Base-by-base conservation (phyloP, 2,329 filamentous ascomycete species). In the Aspergillus thermomutatus region DNA sequence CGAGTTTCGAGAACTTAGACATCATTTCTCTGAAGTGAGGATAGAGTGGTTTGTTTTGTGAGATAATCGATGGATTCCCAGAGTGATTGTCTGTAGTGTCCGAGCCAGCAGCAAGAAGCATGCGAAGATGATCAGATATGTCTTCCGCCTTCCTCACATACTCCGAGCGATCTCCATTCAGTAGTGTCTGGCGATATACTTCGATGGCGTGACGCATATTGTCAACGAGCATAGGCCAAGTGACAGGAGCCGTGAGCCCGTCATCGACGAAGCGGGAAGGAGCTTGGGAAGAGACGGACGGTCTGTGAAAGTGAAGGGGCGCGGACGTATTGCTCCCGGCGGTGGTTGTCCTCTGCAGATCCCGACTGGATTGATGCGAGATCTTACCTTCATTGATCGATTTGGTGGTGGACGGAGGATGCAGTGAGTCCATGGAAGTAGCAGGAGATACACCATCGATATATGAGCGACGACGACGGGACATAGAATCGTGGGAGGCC, bases 1-100 rank as follows among this genome's bases (percentile, higher is more conserved):
- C 94, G 9, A 99, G 82, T 74, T 99, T 99, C n/a, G 94, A 97
- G 73, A 99, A 99, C 67, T 96, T 92, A 47, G 94, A 97, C 94
- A 99, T 99, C 87, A 97, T 97, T 71, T 97, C 94, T 53, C 94
- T 84, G 76, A 99, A 99, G 75, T 97, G 92, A 25, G 94, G 94
- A 70, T 97, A 97, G 17, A 99, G 80, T 0, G 92, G 90, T 74
- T 97, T 97, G 80, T 99, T 99, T 4, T 91, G 95, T 6, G 92
- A 97, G 58, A 99, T 99, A 68, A 99, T 97, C n/a, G 94, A 97
- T 4, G 94, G 94, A 65, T 97, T 96, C 45, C 94, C 94, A 21
- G 94, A 97, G 73, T 99, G 94, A 70, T 99, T 99, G 75, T 99
- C 94, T 0, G 94, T 99, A 1, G 94, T 99, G 54, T 93, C 92